A percentile compares a stretch with the other conserved stretches of the same genome.
These are phyloP conservation scores for Candida sp. DNA, from an alignment of 1,139 yeast genomes.

Conservation along the genomic window DNA sequence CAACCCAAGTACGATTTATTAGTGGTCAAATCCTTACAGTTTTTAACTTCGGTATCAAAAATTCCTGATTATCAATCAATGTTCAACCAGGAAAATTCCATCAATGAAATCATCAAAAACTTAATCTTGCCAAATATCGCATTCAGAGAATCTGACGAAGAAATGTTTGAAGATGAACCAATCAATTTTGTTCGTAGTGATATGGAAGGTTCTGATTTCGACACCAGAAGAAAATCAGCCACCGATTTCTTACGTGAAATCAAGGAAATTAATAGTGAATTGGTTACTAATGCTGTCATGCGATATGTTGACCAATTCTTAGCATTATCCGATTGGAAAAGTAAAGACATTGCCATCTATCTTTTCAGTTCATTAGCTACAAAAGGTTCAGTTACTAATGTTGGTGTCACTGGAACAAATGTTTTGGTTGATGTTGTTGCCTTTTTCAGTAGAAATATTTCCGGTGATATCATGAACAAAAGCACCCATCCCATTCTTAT, in stretches of 20 bases:
- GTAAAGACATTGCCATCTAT: slow-evolving; percentile 84
- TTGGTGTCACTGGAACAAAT: slow-evolving; percentile 90
- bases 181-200: slow-evolving; percentile 89
- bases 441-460: slow-evolving; percentile 78
- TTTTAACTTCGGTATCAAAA: slow-evolving; percentile 78
- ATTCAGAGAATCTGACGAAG: slow-evolving; percentile 84
- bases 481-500: slow-evolving; percentile 67
- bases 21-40: slow-evolving; percentile 76
- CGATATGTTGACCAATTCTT: slow-evolving; percentile 72
- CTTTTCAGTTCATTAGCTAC: slow-evolving; percentile 88
- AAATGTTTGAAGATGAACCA: slow-evolving; percentile 95
- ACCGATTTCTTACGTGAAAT: slow-evolving; percentile 88
- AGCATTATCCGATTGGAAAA: slow-evolving; percentile 60
- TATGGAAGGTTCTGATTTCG: slow-evolving; percentile 92
- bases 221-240: slow-evolving; percentile 87
- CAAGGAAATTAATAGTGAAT: slow-evolving; percentile 72
- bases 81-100: slow-evolving; percentile 64
- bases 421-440: slow-evolving; percentile 80
- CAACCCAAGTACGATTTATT: slow-evolving; percentile 82
- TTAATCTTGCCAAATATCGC: slow-evolving; percentile 87
- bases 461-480: slow-evolving; percentile 65
- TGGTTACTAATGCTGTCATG: slow-evolving; percentile 75
- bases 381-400: slow-evolving; percentile 78
- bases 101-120: slow-evolving; percentile 76
- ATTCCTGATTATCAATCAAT: slow-evolving; percentile 56